These are phyloP conservation scores for Globisporangium takayamanum DNA, from an alignment of 352 stramenopile species.

Conservation along the genomic window DNA sequence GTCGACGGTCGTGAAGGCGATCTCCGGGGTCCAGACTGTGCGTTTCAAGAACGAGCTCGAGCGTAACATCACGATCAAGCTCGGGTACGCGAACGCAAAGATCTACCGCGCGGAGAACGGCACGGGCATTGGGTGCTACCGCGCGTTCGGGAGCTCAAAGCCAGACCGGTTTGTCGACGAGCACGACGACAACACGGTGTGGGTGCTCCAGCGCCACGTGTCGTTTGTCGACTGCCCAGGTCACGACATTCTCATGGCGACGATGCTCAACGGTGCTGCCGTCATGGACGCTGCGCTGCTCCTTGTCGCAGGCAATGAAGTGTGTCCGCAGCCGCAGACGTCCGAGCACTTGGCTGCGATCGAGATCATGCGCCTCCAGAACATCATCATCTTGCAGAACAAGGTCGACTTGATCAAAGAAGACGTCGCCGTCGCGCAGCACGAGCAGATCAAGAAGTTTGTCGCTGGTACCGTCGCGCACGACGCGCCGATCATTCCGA, in stretches of 20 bases:
- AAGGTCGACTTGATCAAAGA: slow-evolving; percentile 99
- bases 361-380: slow-evolving; percentile 99
- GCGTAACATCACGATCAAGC: slow-evolving; percentile 99
- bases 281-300: slow-evolving; percentile 99
- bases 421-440: slow-evolving; percentile 95
- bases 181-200: slow-evolving; percentile 85
- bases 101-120: slow-evolving; percentile 94
- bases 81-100: slow-evolving; percentile 99
- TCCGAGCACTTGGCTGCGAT: slow-evolving; percentile 99
- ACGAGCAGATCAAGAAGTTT: slow-evolving; percentile 95
- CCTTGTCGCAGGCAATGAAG: slow-evolving; percentile 96
- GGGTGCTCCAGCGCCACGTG: slow-evolving; percentile 94
- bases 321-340: slow-evolving; percentile 99
- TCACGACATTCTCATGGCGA: slow-evolving; percentile 99
- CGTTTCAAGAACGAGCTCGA: slow-evolving; percentile 99
- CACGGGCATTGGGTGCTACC: slow-evolving; percentile 81
- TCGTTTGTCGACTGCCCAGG: slow-evolving; percentile 99
- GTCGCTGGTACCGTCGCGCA: slow-evolving; percentile 90
- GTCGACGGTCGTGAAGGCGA: slow-evolving; percentile 99
- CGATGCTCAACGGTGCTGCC: slow-evolving; percentile 99
- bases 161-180: slow-evolving; percentile 84
- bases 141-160: slow-evolving; percentile 85
- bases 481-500: slow-evolving; percentile 98
- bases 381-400: slow-evolving; percentile 99
- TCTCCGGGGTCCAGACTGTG: slow-evolving; percentile 98